Base-by-base conservation (phyloP, 306 rosid genomes). In the Ochetophila trinervis region DNA sequence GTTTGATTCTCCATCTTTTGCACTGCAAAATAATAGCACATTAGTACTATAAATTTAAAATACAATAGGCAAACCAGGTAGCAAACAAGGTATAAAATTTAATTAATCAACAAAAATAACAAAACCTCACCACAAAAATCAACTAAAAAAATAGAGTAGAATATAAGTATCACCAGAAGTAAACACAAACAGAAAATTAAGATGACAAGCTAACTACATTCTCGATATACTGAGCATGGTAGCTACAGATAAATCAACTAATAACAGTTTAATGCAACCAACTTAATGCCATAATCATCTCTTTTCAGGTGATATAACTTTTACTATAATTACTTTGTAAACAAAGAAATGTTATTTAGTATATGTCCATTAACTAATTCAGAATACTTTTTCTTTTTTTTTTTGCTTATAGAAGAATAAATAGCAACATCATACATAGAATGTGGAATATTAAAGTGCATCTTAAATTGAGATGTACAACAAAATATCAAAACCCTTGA, bases 1-100 rank as follows among this genome's bases (percentile, higher is more conserved):
- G 76, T 65, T 88, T 37, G 65, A 71, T 63, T 85, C 97, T 72
- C 90, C 97, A 70, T 86, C 98, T 76, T 93, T 93, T 76, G 90
- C 88, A 49, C 99, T 93, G 86, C 78, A 82, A 65, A 71, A 63
- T 61, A 57, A 66, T 51, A 69, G 69, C 21, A 57, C 52, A 52
- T 21, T 53, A 60, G 30, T 65, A 60, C 23, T 6, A 48, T 21
- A 34, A 36, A 65, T 10, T 40, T 78, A 17, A 58, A 34, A 59
- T 12, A n/a, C 19, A 44, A 57, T 35, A 40, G 48, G 19, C 49
- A 74, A 78, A 64, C 61, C 15, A 50, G 49, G 24, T 24, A 65
- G 19, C 49, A 74, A 78, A 64, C 61, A 10, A 50, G 49, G 24
- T 24, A 65, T n/a, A 53, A 53, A 50, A 19, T 52, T 61, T 50